Conservation (phyloP, 257 asterid species). For the Solanum tarapatanum region DNA sequence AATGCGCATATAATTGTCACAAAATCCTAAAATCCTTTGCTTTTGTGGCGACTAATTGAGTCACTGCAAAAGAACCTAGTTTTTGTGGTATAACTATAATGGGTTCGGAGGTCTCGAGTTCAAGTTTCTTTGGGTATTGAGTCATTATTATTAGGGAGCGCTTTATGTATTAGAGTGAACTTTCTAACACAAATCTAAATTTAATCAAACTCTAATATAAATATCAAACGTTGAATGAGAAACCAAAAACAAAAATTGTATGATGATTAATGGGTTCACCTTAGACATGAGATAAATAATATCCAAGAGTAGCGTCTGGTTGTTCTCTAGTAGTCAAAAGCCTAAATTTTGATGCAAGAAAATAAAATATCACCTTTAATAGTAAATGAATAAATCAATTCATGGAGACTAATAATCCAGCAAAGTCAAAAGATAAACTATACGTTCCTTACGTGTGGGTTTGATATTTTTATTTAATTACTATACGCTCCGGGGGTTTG, state of each 20-base stretch:
- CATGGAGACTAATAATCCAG: not conserved
- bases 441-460: no score
- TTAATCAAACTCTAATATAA: no score
- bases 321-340: not conserved
- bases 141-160: not conserved
- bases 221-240: no score
- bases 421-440: not conserved
- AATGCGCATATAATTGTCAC: not conserved
- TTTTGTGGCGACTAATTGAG: not conserved
- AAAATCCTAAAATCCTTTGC: not conserved
- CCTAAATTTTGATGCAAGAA: not conserved
- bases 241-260: no score
- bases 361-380: not conserved
- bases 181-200: fast-evolving
- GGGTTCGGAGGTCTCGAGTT: not conserved
- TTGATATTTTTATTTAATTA: no score
- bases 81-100: not conserved
- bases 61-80: no score
- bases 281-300: no score
- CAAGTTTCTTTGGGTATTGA: no score
- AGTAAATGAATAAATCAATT: not conserved
- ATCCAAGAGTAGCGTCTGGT: no score
- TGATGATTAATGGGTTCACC: no score
- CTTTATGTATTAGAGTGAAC: no score
- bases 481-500: no score